Evolutionary conservation across 768 basidiomycete genomes (phyloP).

Genomic region (Panaeolus papilionaceus): DNA sequence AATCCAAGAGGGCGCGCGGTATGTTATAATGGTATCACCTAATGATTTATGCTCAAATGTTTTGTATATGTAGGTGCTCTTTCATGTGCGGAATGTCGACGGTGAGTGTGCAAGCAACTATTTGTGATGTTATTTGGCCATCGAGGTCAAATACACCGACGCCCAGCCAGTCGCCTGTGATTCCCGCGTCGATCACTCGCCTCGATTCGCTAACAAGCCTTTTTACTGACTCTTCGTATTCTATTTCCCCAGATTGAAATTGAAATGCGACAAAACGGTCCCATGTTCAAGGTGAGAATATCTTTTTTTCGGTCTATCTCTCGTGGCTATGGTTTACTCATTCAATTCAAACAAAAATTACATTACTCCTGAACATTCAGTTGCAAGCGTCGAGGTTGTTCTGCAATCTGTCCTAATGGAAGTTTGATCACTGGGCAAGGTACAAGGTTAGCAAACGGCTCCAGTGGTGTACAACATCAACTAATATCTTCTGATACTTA

Average conservation of each 20-base stretch:
- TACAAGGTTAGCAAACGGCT: constrained; percentile 57
- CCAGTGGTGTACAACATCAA: constrained; percentile 1
- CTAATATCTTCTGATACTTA: constrained; percentile 30
- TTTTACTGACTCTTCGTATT: constrained; percentile 1
- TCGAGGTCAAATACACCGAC: constrained; percentile 6
- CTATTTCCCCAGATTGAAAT: constrained; percentile 54
- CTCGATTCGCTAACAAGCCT: constrained; percentile 16
- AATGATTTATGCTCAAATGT: not conserved
- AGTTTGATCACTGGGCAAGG: constrained; percentile 81
- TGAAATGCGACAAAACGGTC: constrained; percentile 79
- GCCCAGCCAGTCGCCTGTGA: constrained; percentile 11
- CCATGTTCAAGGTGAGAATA: constrained; percentile 54
- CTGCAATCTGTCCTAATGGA: constrained; percentile 81
- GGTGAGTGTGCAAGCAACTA: constrained; percentile 41
- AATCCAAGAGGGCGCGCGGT: constrained; percentile 68
- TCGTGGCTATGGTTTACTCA: not conserved
- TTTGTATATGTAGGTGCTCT: constrained; percentile 44
- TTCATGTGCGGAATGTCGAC: constrained; percentile 69
- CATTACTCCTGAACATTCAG: constrained; percentile 29
- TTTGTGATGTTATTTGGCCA: constrained; percentile 7
- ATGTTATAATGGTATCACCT: constrained; percentile 18
- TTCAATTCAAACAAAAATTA: not conserved
- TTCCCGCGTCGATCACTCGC: constrained; percentile 9
- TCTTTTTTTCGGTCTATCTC: constrained; percentile 7
- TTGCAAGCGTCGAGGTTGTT: constrained; percentile 77